phyloP scores from a whole-genome alignment of 495 filamentous ascomycete species.

The Diplogelasinospora grovesii region DNA sequence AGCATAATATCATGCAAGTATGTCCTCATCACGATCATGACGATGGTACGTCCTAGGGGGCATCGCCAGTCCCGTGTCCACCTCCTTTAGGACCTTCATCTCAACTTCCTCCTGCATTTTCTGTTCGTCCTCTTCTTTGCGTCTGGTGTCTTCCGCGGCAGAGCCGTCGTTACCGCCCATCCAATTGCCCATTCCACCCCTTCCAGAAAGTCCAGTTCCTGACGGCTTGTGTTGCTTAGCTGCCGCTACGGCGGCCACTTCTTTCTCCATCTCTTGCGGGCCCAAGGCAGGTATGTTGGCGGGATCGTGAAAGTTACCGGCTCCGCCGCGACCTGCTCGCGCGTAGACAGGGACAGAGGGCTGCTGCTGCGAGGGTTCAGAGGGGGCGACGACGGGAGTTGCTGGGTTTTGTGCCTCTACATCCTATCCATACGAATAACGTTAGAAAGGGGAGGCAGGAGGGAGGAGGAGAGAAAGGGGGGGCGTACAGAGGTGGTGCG shows the following conservation, averaged over 20 bases:
- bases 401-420: slow-evolving; percentile 36
- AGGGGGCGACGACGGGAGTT: slow-evolving; percentile 3
- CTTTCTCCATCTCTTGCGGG: slow-evolving; percentile 17
- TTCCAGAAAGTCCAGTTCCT: slow-evolving; percentile 28
- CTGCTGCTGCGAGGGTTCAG: slow-evolving; percentile 12
- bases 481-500: too few species aligned
- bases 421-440: too few species aligned
- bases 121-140: slow-evolving; percentile 21
- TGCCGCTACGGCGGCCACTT: slow-evolving; percentile 18
- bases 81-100: slow-evolving; percentile 35
- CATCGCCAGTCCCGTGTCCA: slow-evolving; percentile 36
- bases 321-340: slow-evolving; percentile 53
- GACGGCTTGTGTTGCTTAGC: too few species aligned
- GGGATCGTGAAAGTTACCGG: slow-evolving; percentile 46
- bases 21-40: slow-evolving; percentile 16
- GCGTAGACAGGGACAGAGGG: slow-evolving; percentile 27
- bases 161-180: slow-evolving; percentile 14
- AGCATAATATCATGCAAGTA: too few species aligned
- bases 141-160: slow-evolving; percentile 18
- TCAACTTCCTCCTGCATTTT: slow-evolving; percentile 28
- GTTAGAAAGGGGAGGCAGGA: too few species aligned
- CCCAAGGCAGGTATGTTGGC: slow-evolving; percentile 28
- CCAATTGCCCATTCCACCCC: slow-evolving; percentile 58
- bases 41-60: slow-evolving; percentile 30
- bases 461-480: too few species aligned